Evolutionary conservation across 208 protist species (phyloP).

Genomic region (Acanthamoeba healyi): DNA sequence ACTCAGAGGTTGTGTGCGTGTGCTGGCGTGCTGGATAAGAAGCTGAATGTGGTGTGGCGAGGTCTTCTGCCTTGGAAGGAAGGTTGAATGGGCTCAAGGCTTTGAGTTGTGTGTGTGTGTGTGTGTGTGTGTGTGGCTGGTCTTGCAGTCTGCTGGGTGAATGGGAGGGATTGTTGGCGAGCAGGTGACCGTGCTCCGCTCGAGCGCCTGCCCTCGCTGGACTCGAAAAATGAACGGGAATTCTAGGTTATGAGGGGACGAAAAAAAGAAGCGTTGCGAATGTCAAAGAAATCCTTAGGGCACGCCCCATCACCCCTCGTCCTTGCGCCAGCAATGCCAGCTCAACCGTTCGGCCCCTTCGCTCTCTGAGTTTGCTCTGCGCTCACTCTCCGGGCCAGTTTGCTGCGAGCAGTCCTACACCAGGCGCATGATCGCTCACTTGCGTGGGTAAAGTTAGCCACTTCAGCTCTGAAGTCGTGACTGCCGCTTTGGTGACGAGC

Average conservation of each 20-base stretch:
- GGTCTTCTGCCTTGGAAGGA: no score
- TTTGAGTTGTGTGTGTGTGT: no score
- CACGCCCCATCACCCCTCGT: not conserved
- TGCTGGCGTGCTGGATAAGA: not conserved
- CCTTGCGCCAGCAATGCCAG: not conserved
- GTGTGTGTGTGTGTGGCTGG: no score
- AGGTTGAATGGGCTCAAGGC: no score
- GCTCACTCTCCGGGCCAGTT: no score
- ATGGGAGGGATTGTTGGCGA: no score
- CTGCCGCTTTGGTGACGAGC: no score
- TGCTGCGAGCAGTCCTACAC: no score
- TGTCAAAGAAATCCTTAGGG: not conserved
- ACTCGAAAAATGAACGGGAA: slow-evolving; percentile 62
- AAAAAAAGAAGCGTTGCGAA: not conserved
- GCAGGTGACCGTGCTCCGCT: not conserved
- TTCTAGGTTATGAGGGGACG: not conserved
- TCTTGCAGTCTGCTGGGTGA: no score
- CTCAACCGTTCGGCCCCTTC: not conserved
- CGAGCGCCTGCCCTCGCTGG: not conserved
- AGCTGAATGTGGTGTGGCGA: not conserved
- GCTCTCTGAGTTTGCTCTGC: not conserved
- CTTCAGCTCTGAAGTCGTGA: no score
- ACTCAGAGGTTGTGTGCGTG: not conserved
- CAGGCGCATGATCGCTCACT: no score
- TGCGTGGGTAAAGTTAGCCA: no score